Percentiles rank a stretch among this genome's conserved stretches.
Evolutionary conservation across 164 flowering plant species (phyloP).

Genomic region (Euptelea pleiosperma): DNA sequence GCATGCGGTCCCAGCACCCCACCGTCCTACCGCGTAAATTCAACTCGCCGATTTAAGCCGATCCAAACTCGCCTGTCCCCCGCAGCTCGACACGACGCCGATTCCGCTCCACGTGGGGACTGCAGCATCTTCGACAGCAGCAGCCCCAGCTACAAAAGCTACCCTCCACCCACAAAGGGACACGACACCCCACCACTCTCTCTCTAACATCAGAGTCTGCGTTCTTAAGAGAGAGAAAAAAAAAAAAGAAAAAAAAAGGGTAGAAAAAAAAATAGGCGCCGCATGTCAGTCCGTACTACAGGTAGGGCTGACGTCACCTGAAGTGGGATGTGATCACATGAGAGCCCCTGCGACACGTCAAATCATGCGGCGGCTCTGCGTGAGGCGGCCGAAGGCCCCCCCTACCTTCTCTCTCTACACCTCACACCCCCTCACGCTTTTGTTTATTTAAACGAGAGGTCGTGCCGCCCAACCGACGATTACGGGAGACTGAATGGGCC

Average conservation of each 20-base stretch:
- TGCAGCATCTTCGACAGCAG: background rate
- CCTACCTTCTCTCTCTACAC: conserved; percentile 2
- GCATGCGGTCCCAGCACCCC: too few species aligned
- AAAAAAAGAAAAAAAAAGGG: background rate
- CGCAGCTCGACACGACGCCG: conserved; percentile 15
- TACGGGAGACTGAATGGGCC: conserved; percentile 50
- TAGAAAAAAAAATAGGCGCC: conserved; percentile 21
- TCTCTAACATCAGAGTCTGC: too few species aligned
- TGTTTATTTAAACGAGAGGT: background rate
- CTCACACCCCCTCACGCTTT: background rate
- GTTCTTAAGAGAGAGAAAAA: too few species aligned
- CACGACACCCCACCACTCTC: conserved; percentile 10
- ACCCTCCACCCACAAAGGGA: conserved; percentile 8
- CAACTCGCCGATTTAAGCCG: too few species aligned
- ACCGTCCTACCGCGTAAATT: too few species aligned
- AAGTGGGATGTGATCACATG: conserved; percentile 26
- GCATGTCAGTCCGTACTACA: conserved; percentile 33
- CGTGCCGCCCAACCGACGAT: conserved; percentile 55
- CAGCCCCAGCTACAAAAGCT: background rate
- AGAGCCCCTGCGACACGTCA: conserved; percentile 38
- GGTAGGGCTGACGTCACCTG: conserved; percentile 46
- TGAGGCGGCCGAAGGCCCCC: background rate
- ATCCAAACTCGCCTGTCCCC: conserved; percentile 1
- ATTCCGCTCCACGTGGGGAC: conserved; percentile 7
- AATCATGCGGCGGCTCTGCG: conserved; percentile 57